Base-by-base conservation (phyloP, 2,329 filamentous ascomycete genomes). In the Fusarium lateritium region DNA sequence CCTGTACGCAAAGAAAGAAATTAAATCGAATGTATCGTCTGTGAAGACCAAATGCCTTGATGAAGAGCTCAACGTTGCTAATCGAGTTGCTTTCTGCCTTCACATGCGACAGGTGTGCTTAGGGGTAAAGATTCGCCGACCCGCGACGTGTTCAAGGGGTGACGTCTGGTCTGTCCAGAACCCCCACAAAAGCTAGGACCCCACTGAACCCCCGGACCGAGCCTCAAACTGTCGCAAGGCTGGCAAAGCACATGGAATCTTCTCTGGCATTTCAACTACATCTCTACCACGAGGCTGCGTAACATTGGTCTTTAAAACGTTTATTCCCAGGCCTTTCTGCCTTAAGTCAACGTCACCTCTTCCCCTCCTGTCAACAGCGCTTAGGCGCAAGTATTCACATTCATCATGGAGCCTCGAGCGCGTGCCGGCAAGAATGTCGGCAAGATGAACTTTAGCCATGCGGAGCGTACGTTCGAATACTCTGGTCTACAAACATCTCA, bases 361-460 rank as follows among this genome's bases (percentile, higher is more conserved):
- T 42, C 36, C 26, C 28, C 33, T 39, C 19, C 15, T 43, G 39
- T 56, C 52, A 47, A 56, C 47, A 63, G 44, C 62, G 56, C 53
- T 24, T 51, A 46, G 42, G 58, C 51, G 59, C 47, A 40, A 45
- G n/a, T 34, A 63, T 39, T 9, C 47, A 53, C 49, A 52, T 64
- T 55, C 69, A 88, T 82, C 78, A 93, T 93, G 84, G 92, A 94
- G 82, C 92, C 91, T 68, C 86, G 92, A 76, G 92, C 92, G 63
- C 88, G 92, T 75, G 89, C 91, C 75, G 91, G 91, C 77, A 91
- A 93, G 76, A 93, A 94, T 83, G 91, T 94, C 79, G 91, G 91
- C 69, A 92, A 93, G 79, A 92, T 94, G 85, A 94, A 93, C 79
- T 95, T 96, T 80, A 85, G 84, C 65, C 84, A 88, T 59, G 87